Evolutionary conservation across 2,329 filamentous ascomycete genomes (phyloP), one percentile per base, ranked within the genome.

Genomic region (Arthroderma uncinatum): DNA sequence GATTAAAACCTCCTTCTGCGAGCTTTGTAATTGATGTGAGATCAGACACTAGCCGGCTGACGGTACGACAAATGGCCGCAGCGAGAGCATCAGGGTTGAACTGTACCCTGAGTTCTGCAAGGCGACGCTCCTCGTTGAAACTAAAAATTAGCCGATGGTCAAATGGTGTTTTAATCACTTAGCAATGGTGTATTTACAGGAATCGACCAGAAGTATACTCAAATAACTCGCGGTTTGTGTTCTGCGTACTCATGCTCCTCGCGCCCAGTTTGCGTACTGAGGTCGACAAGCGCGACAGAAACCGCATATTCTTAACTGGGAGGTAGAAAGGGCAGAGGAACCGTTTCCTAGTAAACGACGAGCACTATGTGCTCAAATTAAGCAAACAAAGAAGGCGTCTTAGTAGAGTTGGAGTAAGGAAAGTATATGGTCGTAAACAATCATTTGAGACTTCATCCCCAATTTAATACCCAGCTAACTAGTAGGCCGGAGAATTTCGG

Each of bases 161-260:
- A 52, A 5, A 6, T 19, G n/a, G n/a, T n/a, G n/a, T n/a, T n/a
- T n/a, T n/a, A 37, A 2, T 3, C n/a, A 1, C 39, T n/a, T 4
- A 37, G 9, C 36, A 39, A n/a, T 12, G 2, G 9, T 19, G 12
- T 14, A 23, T 33, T 53, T 37, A 53, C 50, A 53, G 9, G 50
- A 53, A 53, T 37, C 50, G 50, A 2, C 50, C 50, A 7, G 50
- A 53, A 9, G 50, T 53, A 12, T 53, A 53, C 14, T 53, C 36
- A 39, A 53, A 53, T n/a, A 53, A 8, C 8, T 37, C 53, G 71
- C 71, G 57, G 75, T 61, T 56, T 75, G 73, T 8, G 70, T 25
- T 50, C 14, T 16, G 25, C 14, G 28, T 6, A 9, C 25, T 30
- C 25, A 50, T 2, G 2, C 14, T 33, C 8, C 44, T 50, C 12